phyloP scores from a whole-genome alignment of 2,329 filamentous ascomycete species.

The Xylaria sp. region DNA sequence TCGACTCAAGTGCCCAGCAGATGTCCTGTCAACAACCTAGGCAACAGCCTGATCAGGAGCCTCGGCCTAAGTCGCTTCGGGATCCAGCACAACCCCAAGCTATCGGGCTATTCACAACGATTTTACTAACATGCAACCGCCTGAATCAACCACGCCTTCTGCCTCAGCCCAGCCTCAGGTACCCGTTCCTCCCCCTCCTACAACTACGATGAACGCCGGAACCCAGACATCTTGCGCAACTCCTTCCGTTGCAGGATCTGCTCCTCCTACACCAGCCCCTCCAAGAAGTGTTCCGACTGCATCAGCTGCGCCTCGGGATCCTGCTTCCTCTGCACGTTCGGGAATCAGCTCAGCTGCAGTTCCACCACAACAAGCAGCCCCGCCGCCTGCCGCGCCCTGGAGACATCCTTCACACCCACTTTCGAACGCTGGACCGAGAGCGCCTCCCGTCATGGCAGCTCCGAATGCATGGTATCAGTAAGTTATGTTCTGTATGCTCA shows the following conservation, averaged over 20 bases:
- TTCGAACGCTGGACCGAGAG: not conserved
- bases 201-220: not conserved
- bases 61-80: not conserved
- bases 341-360: not conserved
- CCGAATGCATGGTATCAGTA: constrained; percentile 21
- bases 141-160: not conserved
- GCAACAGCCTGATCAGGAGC: not conserved
- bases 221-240: not conserved
- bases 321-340: not conserved
- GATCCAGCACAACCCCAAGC: too few relatives aligned
- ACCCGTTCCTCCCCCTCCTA: not conserved
- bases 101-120: too few relatives aligned
- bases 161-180: not conserved
- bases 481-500: not conserved
- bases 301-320: not conserved
- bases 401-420: not conserved
- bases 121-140: not conserved
- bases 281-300: not conserved
- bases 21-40: not conserved
- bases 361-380: constrained; percentile 1
- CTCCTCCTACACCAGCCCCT: not conserved
- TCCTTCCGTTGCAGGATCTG: not conserved
- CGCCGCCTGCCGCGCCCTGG: not conserved
- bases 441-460: constrained; percentile 3
- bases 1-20: not conserved